Evolutionary conservation across 495 filamentous ascomycete species (phyloP).

Genomic region (Geoglossum glabrum): DNA sequence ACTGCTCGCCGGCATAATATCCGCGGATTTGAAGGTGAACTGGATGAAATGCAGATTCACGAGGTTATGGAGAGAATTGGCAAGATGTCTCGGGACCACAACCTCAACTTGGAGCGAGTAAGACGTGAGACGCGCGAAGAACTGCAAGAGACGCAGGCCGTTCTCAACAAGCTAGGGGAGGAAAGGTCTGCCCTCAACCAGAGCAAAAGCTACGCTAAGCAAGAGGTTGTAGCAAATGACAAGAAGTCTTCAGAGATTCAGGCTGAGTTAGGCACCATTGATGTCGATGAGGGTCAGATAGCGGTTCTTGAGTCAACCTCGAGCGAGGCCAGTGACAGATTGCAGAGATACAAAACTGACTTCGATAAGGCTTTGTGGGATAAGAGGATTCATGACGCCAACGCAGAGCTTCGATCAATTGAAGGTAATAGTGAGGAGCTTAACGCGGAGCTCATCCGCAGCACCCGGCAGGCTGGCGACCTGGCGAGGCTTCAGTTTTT

Average conservation of each 20-base stretch:
- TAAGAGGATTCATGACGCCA: conserved; percentile 37
- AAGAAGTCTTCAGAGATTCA: conserved; percentile 41
- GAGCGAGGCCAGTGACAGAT: conserved; percentile 41
- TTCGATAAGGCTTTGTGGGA: conserved; percentile 45
- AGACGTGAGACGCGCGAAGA: conserved; percentile 51
- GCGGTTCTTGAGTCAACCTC: conserved; percentile 51
- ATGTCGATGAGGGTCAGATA: conserved; percentile 66
- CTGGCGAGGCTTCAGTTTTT: conserved; percentile 60
- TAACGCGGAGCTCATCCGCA: conserved; percentile 56
- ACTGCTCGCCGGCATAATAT: conserved; percentile 62
- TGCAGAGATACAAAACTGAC: conserved; percentile 40
- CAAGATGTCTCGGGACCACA: conserved; percentile 60
- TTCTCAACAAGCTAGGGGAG: conserved; percentile 47
- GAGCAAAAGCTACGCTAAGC: conserved; percentile 44
- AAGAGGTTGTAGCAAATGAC: conserved; percentile 50
- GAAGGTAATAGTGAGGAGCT: conserved; percentile 49
- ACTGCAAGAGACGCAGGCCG: conserved; percentile 40
- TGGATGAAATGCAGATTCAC: conserved; percentile 51
- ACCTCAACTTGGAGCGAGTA: conserved; percentile 49
- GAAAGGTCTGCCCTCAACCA: conserved; percentile 45
- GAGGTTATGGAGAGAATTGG: conserved; percentile 60
- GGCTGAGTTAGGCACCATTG: conserved; percentile 42
- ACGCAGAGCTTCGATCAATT: conserved; percentile 38
- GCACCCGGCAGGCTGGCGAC: conserved; percentile 55
- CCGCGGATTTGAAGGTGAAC: conserved; percentile 58